phyloP scores from a whole-genome alignment of 1,139 yeast species.

The Suhomyces chickasaworum region DNA sequence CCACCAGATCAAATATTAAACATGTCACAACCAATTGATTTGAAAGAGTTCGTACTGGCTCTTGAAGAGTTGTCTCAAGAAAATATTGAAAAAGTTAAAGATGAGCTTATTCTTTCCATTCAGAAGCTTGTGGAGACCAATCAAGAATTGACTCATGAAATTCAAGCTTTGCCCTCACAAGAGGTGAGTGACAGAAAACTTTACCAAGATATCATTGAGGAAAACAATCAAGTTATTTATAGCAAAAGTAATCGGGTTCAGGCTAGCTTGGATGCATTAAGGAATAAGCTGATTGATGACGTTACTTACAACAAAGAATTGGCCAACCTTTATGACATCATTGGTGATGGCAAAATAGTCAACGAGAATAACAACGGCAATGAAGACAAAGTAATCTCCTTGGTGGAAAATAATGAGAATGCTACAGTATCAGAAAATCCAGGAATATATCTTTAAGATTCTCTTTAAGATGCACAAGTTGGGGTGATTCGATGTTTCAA shows the following conservation, averaged over 20 bases:
- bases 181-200: conserved; percentile 5
- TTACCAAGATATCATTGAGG: conserved; percentile 30
- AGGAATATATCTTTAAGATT: background rate
- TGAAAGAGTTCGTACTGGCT: conserved; percentile 33
- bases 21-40: conserved; percentile 28
- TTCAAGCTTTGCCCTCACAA: conserved; percentile 18
- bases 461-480: background rate
- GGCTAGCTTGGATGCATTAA: conserved; percentile 7
- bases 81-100: conserved; percentile 25
- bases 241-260: background rate
- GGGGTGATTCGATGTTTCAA: background rate
- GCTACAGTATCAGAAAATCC: background rate
- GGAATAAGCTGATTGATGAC: conserved; percentile 7
- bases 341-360: conserved; percentile 8
- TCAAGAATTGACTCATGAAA: conserved; percentile 30
- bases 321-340: conserved; percentile 1
- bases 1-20: background rate
- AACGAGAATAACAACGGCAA: conserved; percentile 8
- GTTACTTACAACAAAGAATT: conserved; percentile 1
- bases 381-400: background rate
- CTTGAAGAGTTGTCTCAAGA: conserved; percentile 40
- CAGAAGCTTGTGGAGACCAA: conserved; percentile 38
- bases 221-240: conserved; percentile 34
- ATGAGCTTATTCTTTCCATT: conserved; percentile 31
- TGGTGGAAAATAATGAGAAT: too few species aligned